Evolutionary conservation across 768 basidiomycete genomes (phyloP).

Genomic region (Suillus ampliporus): DNA sequence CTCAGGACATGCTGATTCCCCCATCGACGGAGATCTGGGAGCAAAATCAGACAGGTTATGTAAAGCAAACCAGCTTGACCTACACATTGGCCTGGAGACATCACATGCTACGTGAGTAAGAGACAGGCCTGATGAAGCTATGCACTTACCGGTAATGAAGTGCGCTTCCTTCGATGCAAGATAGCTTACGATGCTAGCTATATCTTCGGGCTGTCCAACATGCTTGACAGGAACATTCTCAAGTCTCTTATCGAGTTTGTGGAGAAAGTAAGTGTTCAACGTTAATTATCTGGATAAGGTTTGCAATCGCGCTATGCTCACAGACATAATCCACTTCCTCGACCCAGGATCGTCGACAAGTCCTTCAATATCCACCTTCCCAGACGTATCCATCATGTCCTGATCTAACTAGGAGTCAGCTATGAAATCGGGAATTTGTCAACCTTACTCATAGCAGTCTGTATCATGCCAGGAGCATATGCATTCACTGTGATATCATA

Average conservation of each 20-base stretch:
- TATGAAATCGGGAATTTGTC: not conserved
- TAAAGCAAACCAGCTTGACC: conserved; percentile 1
- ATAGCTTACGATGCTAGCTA: conserved; percentile 37
- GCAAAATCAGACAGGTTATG: not conserved
- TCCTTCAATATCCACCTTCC: not conserved
- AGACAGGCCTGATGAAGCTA: not conserved
- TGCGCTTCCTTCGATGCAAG: conserved; percentile 39
- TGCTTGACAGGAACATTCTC: conserved; percentile 20
- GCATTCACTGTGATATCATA: conserved; percentile 39
- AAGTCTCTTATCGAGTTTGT: not conserved
- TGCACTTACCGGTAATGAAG: conserved; percentile 39
- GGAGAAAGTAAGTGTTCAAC: not conserved
- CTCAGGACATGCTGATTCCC: conserved; percentile 13
- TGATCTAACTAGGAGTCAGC: not conserved
- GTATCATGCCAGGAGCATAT: conserved; percentile 39
- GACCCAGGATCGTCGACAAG: conserved; percentile 10
- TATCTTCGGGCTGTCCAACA: conserved; percentile 33
- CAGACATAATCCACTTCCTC: conserved; percentile 28
- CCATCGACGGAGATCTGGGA: conserved; percentile 14
- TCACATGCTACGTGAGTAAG: not conserved
- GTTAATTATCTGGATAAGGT: not conserved
- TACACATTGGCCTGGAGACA: conserved; percentile 19
- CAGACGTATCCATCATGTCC: conserved; percentile 15
- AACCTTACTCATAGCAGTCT: conserved; percentile 25
- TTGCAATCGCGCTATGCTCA: conserved; percentile 15